Percentiles rank a stretch among this genome's conserved stretches.
Conservation (phyloP, 2,329 filamentous ascomycete genomes). For the Sordariomycetes sp. region DNA sequence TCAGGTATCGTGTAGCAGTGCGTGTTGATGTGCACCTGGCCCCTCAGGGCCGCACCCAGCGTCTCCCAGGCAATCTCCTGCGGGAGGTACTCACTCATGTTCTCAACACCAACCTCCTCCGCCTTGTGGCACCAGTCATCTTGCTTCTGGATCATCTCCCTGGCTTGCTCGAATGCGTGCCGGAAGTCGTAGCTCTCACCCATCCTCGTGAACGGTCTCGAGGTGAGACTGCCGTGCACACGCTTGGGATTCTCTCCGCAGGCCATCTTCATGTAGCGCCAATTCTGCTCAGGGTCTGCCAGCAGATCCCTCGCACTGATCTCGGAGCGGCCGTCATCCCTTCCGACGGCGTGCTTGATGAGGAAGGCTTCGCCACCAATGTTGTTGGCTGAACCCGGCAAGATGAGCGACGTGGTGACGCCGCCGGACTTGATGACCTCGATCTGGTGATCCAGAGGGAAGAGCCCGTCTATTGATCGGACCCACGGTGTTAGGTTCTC, state of each 20-base stretch:
- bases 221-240: constrained; percentile 43
- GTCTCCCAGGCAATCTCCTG: constrained; percentile 50
- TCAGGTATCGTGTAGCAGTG: constrained; percentile 66
- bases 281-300: constrained; percentile 54
- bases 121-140: constrained; percentile 60
- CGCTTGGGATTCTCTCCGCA: constrained; percentile 63
- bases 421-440: constrained; percentile 35
- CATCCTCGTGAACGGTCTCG: constrained; percentile 28
- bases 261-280: constrained; percentile 71
- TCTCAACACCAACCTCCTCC: constrained; percentile 36
- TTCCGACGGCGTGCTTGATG: constrained; percentile 59
- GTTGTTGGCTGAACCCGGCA: constrained; percentile 59
- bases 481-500: constrained; percentile 59
- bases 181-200: constrained; percentile 64
- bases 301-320: constrained; percentile 55
- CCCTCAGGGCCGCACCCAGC: constrained; percentile 51
- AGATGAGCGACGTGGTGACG: constrained; percentile 33
- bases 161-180: constrained; percentile 56
- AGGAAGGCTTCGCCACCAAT: constrained; percentile 63
- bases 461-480: constrained; percentile 54
- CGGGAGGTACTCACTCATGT: constrained; percentile 49
- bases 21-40: constrained; percentile 60
- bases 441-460: constrained; percentile 9
- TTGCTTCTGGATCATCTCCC: constrained; percentile 45
- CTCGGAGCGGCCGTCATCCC: constrained; percentile 49